Percentiles rank a stretch among this genome's conserved stretches.
phyloP scores from a whole-genome alignment of 139 green algal genomes.

The Chloropicon primus region DNA sequence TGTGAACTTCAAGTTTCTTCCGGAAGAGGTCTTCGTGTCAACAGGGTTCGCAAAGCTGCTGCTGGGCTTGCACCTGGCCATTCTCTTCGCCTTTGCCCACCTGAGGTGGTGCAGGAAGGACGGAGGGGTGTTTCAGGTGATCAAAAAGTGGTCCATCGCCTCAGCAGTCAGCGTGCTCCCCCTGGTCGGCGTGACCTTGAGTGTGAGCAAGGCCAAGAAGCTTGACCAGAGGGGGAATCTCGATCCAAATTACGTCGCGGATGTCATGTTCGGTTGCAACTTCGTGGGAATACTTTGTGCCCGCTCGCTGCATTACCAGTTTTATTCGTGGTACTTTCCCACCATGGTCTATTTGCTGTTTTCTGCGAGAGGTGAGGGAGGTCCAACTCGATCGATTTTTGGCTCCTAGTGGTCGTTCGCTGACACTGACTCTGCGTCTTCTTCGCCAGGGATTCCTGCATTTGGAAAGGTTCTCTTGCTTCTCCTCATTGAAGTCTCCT shows the following conservation, averaged over 20 bases:
- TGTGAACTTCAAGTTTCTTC: conserved; percentile 75
- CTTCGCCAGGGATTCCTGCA: neutral
- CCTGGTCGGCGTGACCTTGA: conserved; percentile 1
- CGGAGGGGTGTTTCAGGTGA: neutral
- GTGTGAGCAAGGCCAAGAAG: neutral
- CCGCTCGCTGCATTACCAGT: conserved; percentile 74
- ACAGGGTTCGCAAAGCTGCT: conserved; percentile 32
- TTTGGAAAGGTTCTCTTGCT: conserved; percentile 13
- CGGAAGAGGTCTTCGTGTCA: conserved; percentile 46
- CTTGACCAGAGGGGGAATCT: neutral
- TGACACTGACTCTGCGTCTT: neutral
- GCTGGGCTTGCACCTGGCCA: conserved; percentile 34
- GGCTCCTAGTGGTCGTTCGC: conserved; percentile 2
- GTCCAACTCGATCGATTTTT: neutral
- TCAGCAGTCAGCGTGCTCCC: neutral
- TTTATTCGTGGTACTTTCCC: conserved; percentile 70
- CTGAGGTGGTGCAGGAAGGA: conserved; percentile 26
- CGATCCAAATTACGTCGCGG: conserved; percentile 11
- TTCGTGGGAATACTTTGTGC: conserved; percentile 60
- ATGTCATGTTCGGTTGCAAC: conserved; percentile 51
- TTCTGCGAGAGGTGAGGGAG: conserved; percentile 13
- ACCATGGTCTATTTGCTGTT: conserved; percentile 52
- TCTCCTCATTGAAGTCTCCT: conserved; percentile 41
- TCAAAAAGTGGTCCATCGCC: neutral
- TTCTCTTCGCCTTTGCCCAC: conserved; percentile 42